Evolutionary conservation across 169 alveolate genomes (phyloP).

Genomic region (Cryptosporidium sp.): DNA sequence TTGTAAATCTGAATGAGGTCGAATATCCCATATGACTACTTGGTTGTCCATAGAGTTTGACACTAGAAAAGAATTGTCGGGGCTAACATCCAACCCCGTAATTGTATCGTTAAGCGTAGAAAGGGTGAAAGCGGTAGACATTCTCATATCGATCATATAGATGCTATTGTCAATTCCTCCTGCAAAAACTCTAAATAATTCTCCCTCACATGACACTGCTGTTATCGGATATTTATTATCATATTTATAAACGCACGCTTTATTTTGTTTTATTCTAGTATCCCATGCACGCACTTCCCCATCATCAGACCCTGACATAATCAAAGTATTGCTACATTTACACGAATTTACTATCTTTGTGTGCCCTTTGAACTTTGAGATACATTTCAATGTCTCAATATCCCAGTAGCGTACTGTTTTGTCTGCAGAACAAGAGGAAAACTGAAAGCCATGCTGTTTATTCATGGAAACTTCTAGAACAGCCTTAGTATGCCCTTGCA

Average conservation of each 20-base stretch:
- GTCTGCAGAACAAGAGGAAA: constrained; percentile 71
- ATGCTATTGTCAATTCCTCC: constrained; percentile 67
- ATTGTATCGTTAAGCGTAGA: constrained; percentile 39
- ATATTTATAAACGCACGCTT: constrained; percentile 45
- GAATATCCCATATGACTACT: constrained; percentile 59
- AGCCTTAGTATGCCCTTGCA: constrained; percentile 60
- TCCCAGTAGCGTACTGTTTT: constrained; percentile 68
- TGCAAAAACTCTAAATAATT: constrained; percentile 24
- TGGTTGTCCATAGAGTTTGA: constrained; percentile 56
- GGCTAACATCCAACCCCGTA: constrained; percentile 53
- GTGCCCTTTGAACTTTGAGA: constrained; percentile 63
- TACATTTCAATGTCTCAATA: constrained; percentile 18
- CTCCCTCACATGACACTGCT: constrained; percentile 38
- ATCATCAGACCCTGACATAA: constrained; percentile 65
- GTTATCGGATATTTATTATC: constrained; percentile 57
- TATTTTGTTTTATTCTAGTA: constrained; percentile 18
- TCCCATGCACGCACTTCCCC: constrained; percentile 64
- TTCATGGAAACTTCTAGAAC: constrained; percentile 61
- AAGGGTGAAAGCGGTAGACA: not conserved
- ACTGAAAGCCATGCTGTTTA: constrained; percentile 29
- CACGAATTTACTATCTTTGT: constrained; percentile 59
- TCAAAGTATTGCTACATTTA: constrained; percentile 12
- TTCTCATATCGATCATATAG: constrained; percentile 53
- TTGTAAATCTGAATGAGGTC: constrained; percentile 44
- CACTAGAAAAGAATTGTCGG: constrained; percentile 20